phyloP scores from a whole-genome alignment of 2,329 filamentous ascomycete genomes.

The Ascochyta clinopodiicola region DNA sequence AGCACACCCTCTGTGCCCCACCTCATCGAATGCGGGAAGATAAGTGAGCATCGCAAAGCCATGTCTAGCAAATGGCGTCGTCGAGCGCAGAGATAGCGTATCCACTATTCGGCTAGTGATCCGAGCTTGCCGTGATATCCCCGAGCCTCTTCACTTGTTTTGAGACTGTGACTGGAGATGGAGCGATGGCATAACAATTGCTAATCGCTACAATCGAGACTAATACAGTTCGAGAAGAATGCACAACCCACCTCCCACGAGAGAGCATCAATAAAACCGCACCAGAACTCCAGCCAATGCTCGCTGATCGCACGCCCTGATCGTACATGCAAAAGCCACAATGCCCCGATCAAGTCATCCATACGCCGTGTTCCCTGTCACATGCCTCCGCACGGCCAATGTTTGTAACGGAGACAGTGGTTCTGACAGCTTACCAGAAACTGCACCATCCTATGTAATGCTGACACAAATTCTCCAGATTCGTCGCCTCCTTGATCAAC shows the following conservation, averaged over 20 bases:
- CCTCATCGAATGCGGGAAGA: slow-evolving; percentile 6
- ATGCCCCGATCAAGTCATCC: neutral
- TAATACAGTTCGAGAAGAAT: slow-evolving; percentile 2
- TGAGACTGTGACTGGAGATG: neutral
- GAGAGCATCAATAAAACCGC: neutral
- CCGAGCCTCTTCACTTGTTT: neutral
- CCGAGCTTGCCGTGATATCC: slow-evolving; percentile 12
- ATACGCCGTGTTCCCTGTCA: neutral
- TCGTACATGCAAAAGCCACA: slow-evolving; percentile 9
- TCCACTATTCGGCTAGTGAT: slow-evolving; percentile 11
- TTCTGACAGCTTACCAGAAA: slow-evolving; percentile 73
- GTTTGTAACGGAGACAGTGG: neutral
- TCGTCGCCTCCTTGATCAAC: slow-evolving; percentile 92
- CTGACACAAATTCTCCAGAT: slow-evolving; percentile 95
- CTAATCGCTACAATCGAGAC: neutral
- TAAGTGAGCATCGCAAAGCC: slow-evolving; percentile 10
- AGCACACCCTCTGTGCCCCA: slow-evolving; percentile 10
- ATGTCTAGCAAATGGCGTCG: slow-evolving; percentile 14
- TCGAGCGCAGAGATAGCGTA: slow-evolving; percentile 11
- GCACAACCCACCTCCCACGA: neutral
- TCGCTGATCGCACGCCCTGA: slow-evolving; percentile 5
- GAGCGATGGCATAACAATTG: neutral
- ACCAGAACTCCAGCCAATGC: slow-evolving; percentile 15
- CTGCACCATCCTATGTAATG: slow-evolving; percentile 99
- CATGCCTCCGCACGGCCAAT: neutral